Base-by-base conservation (phyloP, 2,329 filamentous ascomycete species). In the Alternaria longipes region DNA sequence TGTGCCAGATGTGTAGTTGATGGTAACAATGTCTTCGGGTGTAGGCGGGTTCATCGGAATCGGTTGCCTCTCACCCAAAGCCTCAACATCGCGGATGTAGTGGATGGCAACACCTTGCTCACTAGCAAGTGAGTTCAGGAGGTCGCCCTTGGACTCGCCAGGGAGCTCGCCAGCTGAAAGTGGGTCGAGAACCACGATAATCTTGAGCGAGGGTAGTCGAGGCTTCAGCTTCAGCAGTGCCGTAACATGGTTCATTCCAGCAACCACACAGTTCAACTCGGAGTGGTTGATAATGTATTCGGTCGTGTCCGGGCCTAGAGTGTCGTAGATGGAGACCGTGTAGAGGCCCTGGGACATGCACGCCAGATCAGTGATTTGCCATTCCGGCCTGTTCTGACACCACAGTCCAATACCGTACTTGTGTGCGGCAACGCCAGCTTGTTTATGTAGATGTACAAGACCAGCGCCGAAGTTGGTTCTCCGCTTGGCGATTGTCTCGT, bases 201-300 rank as follows among this genome's bases (percentile, higher is more conserved):
- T 74, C 84, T 97, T 97, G 65, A 99, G 84, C 7, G 85, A 84
- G 1, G 94, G 94, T 61, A 94, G 82, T 54, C 90, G 86, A n/a
- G 91, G 84, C 68, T 89, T 89, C 68, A 97, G 83, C 83, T 93
- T 94, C 64, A 97, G 84, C 56, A 97, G 86, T 16, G 89, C 87
- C 2, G 93, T 89, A 54, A 97, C 89, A 74, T 97, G 94, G 44
- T 89, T 88, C 46, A 97, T 83, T 28, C 91, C 93, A 60, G 91
- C 90, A 64, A 91, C 89, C 40, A 98, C 88, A 72, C 89, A 92
- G 60, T 85, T 80, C 58, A 98, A 83, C 64, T 89, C 86, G 56
- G 93, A 88, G 78, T 98, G 94, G 80, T 96, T 96, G 82, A 98
- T 91, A 79, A 99, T 97, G 82, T 92, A 98, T 81, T 98, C 93